Percentiles rank a stretch among this genome's conserved stretches.
Conservation (phyloP, 2,329 filamentous ascomycete species). For the Colletotrichum sojae region DNA sequence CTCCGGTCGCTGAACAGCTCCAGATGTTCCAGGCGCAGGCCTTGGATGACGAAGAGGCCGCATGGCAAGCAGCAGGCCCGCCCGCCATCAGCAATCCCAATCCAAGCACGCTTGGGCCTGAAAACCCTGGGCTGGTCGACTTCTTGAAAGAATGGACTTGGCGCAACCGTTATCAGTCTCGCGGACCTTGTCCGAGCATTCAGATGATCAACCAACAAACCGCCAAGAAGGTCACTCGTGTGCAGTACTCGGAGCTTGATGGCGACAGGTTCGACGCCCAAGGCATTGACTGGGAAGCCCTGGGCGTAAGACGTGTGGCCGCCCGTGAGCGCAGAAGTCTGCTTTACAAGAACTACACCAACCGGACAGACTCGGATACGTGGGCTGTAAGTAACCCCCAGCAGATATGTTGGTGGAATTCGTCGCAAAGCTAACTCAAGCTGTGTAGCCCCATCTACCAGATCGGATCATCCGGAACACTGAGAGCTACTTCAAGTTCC, state of each 20-base stretch:
- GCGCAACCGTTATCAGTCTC: conserved; percentile 41
- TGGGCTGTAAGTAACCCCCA: conserved; percentile 61
- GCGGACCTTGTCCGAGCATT: conserved; percentile 46
- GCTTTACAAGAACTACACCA: conserved; percentile 72
- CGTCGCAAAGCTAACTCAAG: conserved; percentile 22
- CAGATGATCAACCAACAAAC: conserved; percentile 49
- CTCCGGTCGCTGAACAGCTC: conserved; percentile 28
- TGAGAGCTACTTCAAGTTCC: conserved; percentile 71
- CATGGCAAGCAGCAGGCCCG: conserved; percentile 31
- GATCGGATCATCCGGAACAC: conserved; percentile 53
- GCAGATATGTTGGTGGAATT: too few relatives aligned
- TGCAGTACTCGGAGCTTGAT: conserved; percentile 61
- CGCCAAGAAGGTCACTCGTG: conserved; percentile 43
- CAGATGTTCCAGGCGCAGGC: conserved; percentile 26
- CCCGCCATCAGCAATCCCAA: conserved; percentile 43
- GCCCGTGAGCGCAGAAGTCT: conserved; percentile 63
- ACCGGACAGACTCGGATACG: conserved; percentile 61
- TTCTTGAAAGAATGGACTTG: conserved; percentile 67
- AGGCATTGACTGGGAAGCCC: conserved; percentile 69
- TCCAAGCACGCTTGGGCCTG: conserved; percentile 58
- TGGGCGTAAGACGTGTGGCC: conserved; percentile 64
- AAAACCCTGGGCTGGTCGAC: conserved; percentile 64
- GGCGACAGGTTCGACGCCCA: conserved; percentile 72
- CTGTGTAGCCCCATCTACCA: conserved; percentile 42
- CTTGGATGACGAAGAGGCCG: conserved; percentile 30